Evolutionary conservation across 305 asterid genomes (phyloP), one percentile per base, ranked within the genome.

Genomic region (Rubia tinctorum): DNA sequence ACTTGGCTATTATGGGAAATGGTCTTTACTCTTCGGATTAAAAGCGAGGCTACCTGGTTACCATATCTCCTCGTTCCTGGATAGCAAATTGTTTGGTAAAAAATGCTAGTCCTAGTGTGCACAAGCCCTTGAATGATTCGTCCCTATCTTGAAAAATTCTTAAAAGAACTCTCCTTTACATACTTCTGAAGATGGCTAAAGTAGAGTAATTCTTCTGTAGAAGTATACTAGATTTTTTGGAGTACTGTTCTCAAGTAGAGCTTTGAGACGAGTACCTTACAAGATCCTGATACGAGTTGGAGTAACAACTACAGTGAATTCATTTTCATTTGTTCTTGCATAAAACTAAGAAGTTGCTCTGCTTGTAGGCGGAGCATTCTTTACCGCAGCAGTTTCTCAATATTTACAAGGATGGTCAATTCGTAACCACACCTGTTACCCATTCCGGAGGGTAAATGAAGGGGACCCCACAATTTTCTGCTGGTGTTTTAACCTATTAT

Each of bases 311-410:
- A 11, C 30, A 40, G 20, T 40, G 56, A 49, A 69, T 69, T 69
- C n/a, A 30, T 10, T 23, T 11, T 3, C 44, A 56, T 20, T 13
- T 56, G 22, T 56, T 17, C 40, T 56, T 55, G 27, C 74, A 20
- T 56, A 5, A 7, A 20, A 11, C 34, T 70, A 71, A 77, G 25
- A 12, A 9, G 22, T 68, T 34, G 53, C 25, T 56, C 42, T 76
- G 75, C 37, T 62, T 84, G 81, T 85, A 95, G 99, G 92, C 78
- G 60, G 98, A 95, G 84, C 96, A 89, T 82, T 84, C 97, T 80
- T 86, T 95, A 82, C 99, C 98, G 0, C 96, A 95, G 65, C 99
- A 95, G 71, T 92, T 86, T 68, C 71, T 88, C 78, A 96, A 95
- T 71, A 82, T 37, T 15, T 95, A 82, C 88, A 89, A 85, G 86